Conservation (phyloP, 805 yeast species). For the Teunomyces aglyptinius region DNA sequence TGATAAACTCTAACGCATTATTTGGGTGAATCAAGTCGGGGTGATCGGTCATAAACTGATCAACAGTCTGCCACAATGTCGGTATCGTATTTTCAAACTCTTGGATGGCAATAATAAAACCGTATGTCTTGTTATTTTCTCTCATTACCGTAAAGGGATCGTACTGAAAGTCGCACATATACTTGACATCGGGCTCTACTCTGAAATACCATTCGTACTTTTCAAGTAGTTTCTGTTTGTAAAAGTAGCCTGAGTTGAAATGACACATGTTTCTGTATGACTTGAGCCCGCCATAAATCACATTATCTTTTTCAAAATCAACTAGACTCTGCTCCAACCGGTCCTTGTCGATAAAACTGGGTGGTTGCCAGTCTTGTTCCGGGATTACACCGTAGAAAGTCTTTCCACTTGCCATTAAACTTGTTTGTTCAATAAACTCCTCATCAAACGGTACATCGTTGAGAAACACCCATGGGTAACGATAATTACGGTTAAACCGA, state of each 20-base stretch:
- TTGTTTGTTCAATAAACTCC: slow-evolving; percentile 41
- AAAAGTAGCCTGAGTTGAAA: slow-evolving; percentile 66
- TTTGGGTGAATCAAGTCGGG: slow-evolving; percentile 48
- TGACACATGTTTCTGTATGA: slow-evolving; percentile 69
- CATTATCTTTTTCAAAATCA: slow-evolving; percentile 18
- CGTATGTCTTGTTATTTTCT: slow-evolving; percentile 45
- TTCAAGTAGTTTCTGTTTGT: slow-evolving; percentile 42
- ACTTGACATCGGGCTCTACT: slow-evolving; percentile 58
- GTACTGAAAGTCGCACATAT: slow-evolving; percentile 55
- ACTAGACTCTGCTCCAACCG: slow-evolving; percentile 25
- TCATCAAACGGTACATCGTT: slow-evolving; percentile 43
- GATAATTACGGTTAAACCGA: slow-evolving; percentile 37
- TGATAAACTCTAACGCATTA: slow-evolving; percentile 48
- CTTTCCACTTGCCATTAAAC: slow-evolving; percentile 44
- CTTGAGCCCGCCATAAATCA: slow-evolving; percentile 47
- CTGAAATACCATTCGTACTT: slow-evolving; percentile 58
- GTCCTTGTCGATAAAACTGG: slow-evolving; percentile 30
- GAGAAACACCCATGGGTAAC: slow-evolving; percentile 45
- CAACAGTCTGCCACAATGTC: slow-evolving; percentile 50
- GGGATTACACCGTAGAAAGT: slow-evolving; percentile 43
- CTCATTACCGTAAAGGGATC: slow-evolving; percentile 50
- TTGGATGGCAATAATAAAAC: slow-evolving; percentile 49
- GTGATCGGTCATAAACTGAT: slow-evolving; percentile 40
- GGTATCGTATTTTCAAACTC: slow-evolving; percentile 54
- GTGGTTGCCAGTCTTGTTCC: slow-evolving; percentile 39